phyloP scores from a whole-genome alignment of 495 filamentous ascomycete species.

The Talaromyces trachyspermus region DNA sequence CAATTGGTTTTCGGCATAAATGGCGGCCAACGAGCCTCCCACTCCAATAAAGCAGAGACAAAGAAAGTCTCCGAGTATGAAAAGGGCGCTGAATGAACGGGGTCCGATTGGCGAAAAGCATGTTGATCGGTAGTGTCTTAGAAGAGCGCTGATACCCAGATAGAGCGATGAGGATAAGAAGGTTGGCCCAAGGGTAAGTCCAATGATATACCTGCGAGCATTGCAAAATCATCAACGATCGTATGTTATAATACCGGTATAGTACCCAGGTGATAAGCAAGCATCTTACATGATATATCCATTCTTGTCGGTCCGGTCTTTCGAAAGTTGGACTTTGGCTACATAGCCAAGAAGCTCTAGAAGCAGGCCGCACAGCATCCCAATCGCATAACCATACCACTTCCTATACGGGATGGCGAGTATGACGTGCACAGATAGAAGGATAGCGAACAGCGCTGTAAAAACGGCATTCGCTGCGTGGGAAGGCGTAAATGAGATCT shows the following conservation, averaged over 20 bases:
- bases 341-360: neutral
- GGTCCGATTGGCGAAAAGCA: neutral
- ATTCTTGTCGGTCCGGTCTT: neutral
- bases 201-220: neutral
- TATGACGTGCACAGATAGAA: neutral
- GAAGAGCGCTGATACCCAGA: neutral
- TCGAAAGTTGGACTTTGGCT: neutral
- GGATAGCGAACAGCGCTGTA: neutral
- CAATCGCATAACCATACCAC: neutral
- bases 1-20: neutral
- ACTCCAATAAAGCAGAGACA: neutral
- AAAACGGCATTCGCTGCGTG: neutral
- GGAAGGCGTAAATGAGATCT: neutral
- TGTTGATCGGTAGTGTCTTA: neutral
- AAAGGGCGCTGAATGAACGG: neutral
- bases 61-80: neutral
- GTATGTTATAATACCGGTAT: no score
- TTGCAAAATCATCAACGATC: no score
- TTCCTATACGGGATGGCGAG: neutral
- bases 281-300: neutral
- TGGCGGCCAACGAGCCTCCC: neutral
- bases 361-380: neutral
- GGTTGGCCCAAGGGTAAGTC: neutral
- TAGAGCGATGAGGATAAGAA: neutral
- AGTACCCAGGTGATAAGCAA: neutral